A percentile compares a stretch with the other conserved stretches of the same genome.
These are phyloP conservation scores for Paramecium biaurelia DNA, from an alignment of 73 alveolate genomes.

Conservation along the genomic window DNA sequence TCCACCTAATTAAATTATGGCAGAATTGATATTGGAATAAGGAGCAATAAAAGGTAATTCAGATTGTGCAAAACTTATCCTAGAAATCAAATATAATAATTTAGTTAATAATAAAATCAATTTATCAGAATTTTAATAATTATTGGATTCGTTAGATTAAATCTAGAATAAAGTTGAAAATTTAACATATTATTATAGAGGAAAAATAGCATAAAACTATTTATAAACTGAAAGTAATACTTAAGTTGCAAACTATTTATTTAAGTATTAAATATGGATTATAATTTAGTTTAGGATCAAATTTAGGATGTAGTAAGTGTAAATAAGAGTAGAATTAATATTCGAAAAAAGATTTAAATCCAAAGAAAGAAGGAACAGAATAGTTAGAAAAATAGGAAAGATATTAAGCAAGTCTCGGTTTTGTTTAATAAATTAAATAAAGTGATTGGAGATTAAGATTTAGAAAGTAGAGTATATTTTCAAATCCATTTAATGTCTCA, in stretches of 20 bases:
- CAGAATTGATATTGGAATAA: not conserved
- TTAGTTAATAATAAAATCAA: not conserved
- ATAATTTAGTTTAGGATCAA: not conserved
- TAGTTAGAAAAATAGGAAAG: not conserved
- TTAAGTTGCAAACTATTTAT: not conserved
- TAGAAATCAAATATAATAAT: not conserved
- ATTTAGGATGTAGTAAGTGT: not conserved
- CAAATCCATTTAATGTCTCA: not conserved
- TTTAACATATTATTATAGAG: not conserved
- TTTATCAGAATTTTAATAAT: not conserved
- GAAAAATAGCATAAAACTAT: not conserved
- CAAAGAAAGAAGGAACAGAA: not conserved
- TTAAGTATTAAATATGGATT: not conserved
- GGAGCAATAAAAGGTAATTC: not conserved
- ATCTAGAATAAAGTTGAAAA: not conserved
- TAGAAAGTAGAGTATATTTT: not conserved
- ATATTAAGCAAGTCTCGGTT: not conserved
- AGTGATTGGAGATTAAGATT: not conserved
- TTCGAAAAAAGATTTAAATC: not conserved
- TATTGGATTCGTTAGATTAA: not conserved
- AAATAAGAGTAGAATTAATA: not conserved
- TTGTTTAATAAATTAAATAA: not conserved
- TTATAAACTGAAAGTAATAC: not conserved
- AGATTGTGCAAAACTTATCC: not conserved
- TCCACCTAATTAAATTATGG: not conserved